Base-by-base conservation (phyloP, 2,329 filamentous ascomycete genomes). In the Fusarium odoratissimum region DNA sequence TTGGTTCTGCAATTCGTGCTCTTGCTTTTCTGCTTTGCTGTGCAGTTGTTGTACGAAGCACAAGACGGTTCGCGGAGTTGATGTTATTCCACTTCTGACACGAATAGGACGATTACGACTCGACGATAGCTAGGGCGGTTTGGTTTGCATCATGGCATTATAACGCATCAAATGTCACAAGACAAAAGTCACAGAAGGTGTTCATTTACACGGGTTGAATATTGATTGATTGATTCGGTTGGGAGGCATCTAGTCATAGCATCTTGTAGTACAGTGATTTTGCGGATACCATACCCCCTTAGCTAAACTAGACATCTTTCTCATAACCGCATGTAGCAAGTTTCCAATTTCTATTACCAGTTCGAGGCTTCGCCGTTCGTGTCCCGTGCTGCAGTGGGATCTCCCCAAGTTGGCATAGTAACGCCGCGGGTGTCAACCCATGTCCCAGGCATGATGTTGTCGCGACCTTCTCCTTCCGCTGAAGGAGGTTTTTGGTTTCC, bases 381-480 rank as follows among this genome's bases (percentile, higher is more conserved):
- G n/a, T 78, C 78, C 12, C 70, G 80, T 25, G 81, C 81, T 64
- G 79, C 75, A 8, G 72, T 73, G 1, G 60, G 6, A 68, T 83
- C 81, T 21, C 64, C 78, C 81, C 81, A 83, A 8, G 35, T n/a
- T 10, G 66, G 52, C 30, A 38, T 30, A 8, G 64, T 8, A 17
- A 52, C 28, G 6, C 52, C 31, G 5, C 75, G 55, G 13, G 63
- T 33, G 1, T 74, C 67, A 10, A 69, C 68, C 79, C 80, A 82
- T 5, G 75, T 72, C 4, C 80, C 80, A 17, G 81, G 81, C 79
- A 82, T 81, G 35, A 79, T 74, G 35, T 79, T 81, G 63, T 71
- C 64, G 1, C 37, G 25, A 21, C n/a, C 54, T 23, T 56, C 63
- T 31, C 69, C 75, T 57, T 48, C 56, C 12, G 37, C 52, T 28